phyloP scores from a whole-genome alignment of 805 yeast species.

The Candida ipomoeae region DNA sequence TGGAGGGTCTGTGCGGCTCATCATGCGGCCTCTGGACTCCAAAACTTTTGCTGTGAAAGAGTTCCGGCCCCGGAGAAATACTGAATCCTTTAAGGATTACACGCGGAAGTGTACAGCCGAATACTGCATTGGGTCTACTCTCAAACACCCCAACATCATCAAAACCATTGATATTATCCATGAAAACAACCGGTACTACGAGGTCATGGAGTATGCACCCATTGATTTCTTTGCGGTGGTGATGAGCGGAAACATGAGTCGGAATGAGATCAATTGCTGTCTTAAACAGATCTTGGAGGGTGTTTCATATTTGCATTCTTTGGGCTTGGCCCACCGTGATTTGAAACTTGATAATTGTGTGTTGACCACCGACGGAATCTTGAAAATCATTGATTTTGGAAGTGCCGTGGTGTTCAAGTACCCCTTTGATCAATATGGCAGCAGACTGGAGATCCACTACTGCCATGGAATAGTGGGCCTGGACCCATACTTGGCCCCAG shows the following conservation, averaged over 20 bases:
- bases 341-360: constrained; percentile 81
- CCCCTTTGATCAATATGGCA: constrained; percentile 57
- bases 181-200: constrained; percentile 67
- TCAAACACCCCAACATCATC: constrained; percentile 77
- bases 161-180: constrained; percentile 73
- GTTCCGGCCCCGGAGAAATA: constrained; percentile 66
- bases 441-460: constrained; percentile 35
- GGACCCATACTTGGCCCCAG: constrained; percentile 86
- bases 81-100: constrained; percentile 69
- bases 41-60: constrained; percentile 80
- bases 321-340: constrained; percentile 82
- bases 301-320: constrained; percentile 65
- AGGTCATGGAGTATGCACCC: constrained; percentile 94
- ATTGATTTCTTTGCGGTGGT: constrained; percentile 82
- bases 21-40: constrained; percentile 64
- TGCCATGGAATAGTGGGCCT: constrained; percentile 76
- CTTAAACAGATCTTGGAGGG: constrained; percentile 71
- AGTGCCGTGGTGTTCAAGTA: constrained; percentile 78
- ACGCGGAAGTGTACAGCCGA: constrained; percentile 89
- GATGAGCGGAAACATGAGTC: constrained; percentile 78
- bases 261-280: constrained; percentile 80
- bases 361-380: constrained; percentile 65
- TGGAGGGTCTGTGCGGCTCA: constrained; percentile 78
- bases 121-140: constrained; percentile 78
- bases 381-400: constrained; percentile 80